Base-by-base conservation (phyloP, 345 rosid genomes). In the Eutrema japonicum region DNA sequence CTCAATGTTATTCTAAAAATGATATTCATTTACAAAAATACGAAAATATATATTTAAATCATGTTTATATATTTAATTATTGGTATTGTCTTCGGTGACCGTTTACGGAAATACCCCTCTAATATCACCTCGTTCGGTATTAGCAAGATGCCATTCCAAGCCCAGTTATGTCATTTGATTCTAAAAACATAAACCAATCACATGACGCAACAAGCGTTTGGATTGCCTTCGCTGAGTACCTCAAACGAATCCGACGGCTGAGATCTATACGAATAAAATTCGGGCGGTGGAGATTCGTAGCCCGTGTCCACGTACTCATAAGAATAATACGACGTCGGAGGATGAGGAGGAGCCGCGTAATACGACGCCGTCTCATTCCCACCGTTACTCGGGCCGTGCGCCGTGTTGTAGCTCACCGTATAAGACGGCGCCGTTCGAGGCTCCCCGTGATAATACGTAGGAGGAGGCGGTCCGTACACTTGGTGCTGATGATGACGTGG, bases 151-250 rank as follows among this genome's bases (percentile, higher is more conserved):
- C 47, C 54, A 68, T 0, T 13, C 26, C 16, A 46, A 59, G 64
- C 36, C 53, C 30, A 67, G 22, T 10, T 54, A 54, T 53, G 58
- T 61, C 54, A 76, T n/a, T 76, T 63, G n/a, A 12, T 8, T 27
- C 10, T 4, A 11, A 69, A 16, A 37, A 6, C 8, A 1, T 18
- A 32, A 29, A 13, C 46, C 68, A 65, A 27, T 87, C 88, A 93
- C 97, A 93, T 84, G 8, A 93, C 29, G 33, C 81, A 81, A 85
- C 98, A 93, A 26, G 96, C 94, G 70, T 93, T 91, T 0, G 96
- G 98, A 73, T 93, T 93, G 66, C 92, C 97, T 6, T 93, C 98
- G 59, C 94, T 93, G 8, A 93, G 85, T 37, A 88, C 66, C 75
- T 91, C 97, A 7, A 93, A 93, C 16, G 98, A 83, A 5, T 84